A percentile compares a stretch with the other conserved stretches of the same genome.
phyloP scores from a whole-genome alignment of 257 asterid genomes.

The Solanum peruvianum region DNA sequence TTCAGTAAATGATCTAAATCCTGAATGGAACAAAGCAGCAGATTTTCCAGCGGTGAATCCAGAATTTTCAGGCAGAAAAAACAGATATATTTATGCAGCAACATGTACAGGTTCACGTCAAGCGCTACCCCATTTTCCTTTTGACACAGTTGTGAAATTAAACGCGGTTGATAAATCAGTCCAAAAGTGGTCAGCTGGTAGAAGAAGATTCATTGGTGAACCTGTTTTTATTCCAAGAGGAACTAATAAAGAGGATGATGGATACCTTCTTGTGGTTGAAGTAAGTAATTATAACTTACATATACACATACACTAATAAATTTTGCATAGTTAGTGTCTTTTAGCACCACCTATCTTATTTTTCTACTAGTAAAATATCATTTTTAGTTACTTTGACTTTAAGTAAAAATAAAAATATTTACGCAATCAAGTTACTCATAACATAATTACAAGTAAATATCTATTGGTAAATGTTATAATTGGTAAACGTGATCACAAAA shows the following conservation, averaged over 20 bases:
- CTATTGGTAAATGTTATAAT: not conserved
- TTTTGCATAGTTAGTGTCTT: not conserved
- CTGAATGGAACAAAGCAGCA: slow-evolving; percentile 52
- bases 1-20: slow-evolving; percentile 32
- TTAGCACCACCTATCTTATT: not conserved
- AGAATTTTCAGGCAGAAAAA: slow-evolving; percentile 44
- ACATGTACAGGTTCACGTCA: slow-evolving; percentile 78
- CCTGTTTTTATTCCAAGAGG: slow-evolving; percentile 59
- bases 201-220: slow-evolving; percentile 82
- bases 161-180: slow-evolving; percentile 32
- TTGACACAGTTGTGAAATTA: slow-evolving; percentile 76
- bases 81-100: slow-evolving; percentile 57
- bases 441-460: not conserved
- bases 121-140: slow-evolving; percentile 82
- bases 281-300: slow-evolving; percentile 21
- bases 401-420: not conserved
- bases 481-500: not conserved
- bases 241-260: slow-evolving; percentile 41
- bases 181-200: slow-evolving; percentile 56
- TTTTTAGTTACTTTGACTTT: not conserved
- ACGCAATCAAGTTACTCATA: not conserved
- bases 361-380: not conserved
- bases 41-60: slow-evolving; percentile 90
- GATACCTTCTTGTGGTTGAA: slow-evolving; percentile 84
- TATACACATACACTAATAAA: too few species aligned